These are phyloP conservation scores for Prunus fruticosa DNA, from an alignment of 306 rosid genomes.

Conservation along the genomic window DNA sequence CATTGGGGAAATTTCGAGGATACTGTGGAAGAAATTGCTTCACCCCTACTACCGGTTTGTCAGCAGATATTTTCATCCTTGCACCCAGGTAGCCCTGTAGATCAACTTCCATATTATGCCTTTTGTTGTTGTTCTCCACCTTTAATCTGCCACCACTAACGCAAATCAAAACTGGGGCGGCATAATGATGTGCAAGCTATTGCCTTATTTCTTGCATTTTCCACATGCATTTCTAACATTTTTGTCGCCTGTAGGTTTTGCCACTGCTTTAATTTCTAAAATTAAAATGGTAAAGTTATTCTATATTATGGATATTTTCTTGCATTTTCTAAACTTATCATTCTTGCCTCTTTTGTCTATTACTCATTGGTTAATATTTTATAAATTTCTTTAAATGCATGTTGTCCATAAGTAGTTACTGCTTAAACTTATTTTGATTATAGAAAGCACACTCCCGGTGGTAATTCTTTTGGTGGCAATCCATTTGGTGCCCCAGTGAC, in stretches of 20 bases:
- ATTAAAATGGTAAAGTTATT: neutral
- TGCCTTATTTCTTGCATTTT: constrained; percentile 15
- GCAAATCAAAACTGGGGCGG: neutral
- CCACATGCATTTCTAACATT: constrained; percentile 9
- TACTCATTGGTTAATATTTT: neutral
- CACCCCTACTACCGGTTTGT: neutral
- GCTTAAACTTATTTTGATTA: constrained; percentile 51
- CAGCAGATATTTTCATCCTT: neutral
- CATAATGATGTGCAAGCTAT: constrained; percentile 1
- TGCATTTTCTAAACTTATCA: neutral
- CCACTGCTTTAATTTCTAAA: neutral
- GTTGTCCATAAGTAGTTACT: constrained; percentile 39
- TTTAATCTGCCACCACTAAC: neutral
- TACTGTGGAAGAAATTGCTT: too few relatives aligned
- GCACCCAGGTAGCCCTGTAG: neutral
- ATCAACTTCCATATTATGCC: neutral
- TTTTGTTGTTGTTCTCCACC: neutral
- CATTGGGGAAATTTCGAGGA: neutral
- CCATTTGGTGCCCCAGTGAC: constrained; percentile 71
- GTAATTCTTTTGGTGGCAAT: constrained; percentile 78
- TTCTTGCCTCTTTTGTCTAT: constrained; percentile 14
- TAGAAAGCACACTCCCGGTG: constrained; percentile 84
- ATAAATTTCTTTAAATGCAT: constrained; percentile 31
- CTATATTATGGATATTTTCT: neutral
- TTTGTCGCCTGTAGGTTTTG: neutral